Evolutionary conservation across 805 yeast genomes (phyloP), one percentile per base, ranked within the genome.

Genomic region (Cyberlindnera sargentensis): DNA sequence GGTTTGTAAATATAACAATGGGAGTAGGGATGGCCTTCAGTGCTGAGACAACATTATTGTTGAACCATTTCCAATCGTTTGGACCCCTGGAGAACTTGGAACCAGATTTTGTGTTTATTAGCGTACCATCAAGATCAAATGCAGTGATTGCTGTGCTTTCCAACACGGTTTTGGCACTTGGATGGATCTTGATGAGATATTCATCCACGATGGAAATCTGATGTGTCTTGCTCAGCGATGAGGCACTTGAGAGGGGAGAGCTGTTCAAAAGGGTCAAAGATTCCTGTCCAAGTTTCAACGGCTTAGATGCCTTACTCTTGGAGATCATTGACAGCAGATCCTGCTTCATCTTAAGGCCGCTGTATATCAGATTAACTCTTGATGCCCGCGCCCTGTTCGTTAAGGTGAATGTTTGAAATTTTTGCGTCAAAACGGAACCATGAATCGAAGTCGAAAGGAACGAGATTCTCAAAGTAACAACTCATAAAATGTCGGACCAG

Each of bases 101-200:
- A 1, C 86, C 87, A 0, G 85, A 72, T 56, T 76, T 81, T 0
- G 96, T 80, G 11, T 59, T 58, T 0, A 87, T 76, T 6, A 91
- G 52, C 0, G 98, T 91, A 7, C 78, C 82, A 65, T 91, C 99
- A 40, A 91, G 67, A 61, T 91, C 98, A 62, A 90, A 91, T 0
- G 84, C 84, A 2, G 87, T 87, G 1, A 84, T 53, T 41, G 31
- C 27, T 2, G 41, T 47, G 1, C 42, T 38, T 8, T 39, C 6
- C 5, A 34, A 25, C 10, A 26, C 24, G 6, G 30, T 33, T 30
- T 45, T 47, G 9, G 6, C 42, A 29, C 31, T 47, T 6, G 80
- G 80, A 0, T 58, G 49, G 33, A 67, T 61, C 26, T 67, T 64
- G n/a, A 76, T 67, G 38, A 75, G 47, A 47, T 73, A 70, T 1